These are phyloP conservation scores for Cenococcum geophilum DNA, from an alignment of 495 filamentous ascomycete genomes.

Conservation along the genomic window DNA sequence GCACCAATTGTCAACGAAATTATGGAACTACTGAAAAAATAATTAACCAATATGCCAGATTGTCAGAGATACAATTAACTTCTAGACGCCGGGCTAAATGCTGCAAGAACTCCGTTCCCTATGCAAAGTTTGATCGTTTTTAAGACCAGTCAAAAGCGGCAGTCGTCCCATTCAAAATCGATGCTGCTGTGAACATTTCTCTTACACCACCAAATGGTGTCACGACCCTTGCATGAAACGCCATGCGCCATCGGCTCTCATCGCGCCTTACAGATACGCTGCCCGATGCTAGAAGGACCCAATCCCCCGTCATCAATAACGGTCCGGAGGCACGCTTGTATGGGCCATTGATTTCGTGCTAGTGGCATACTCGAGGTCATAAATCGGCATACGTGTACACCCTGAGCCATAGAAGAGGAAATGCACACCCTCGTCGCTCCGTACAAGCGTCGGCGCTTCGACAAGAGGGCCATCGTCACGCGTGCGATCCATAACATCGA, in stretches of 20 bases:
- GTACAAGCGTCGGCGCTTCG: conserved; percentile 25
- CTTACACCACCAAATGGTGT: conserved; percentile 16
- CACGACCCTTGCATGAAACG: conserved; percentile 19
- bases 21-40: too few relatives aligned
- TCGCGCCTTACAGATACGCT: conserved; percentile 13
- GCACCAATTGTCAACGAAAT: too few relatives aligned
- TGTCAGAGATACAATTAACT: background rate
- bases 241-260: conserved; percentile 12
- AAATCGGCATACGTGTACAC: conserved; percentile 15
- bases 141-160: background rate
- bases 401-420: conserved; percentile 26
- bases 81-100: background rate
- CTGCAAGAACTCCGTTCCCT: background rate
- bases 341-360: conserved; percentile 19
- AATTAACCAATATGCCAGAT: background rate
- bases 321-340: conserved; percentile 9
- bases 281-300: conserved; percentile 22
- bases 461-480: conserved; percentile 27
- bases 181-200: conserved; percentile 13
- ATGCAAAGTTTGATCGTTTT: background rate
- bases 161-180: conserved; percentile 16
- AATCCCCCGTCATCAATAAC: conserved; percentile 20
- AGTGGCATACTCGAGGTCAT: conserved; percentile 26
- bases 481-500: conserved; percentile 20
- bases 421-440: conserved; percentile 15